Evolutionary conservation across 2,329 filamentous ascomycete species (phyloP).

Genomic region (Beauveria sp.): DNA sequence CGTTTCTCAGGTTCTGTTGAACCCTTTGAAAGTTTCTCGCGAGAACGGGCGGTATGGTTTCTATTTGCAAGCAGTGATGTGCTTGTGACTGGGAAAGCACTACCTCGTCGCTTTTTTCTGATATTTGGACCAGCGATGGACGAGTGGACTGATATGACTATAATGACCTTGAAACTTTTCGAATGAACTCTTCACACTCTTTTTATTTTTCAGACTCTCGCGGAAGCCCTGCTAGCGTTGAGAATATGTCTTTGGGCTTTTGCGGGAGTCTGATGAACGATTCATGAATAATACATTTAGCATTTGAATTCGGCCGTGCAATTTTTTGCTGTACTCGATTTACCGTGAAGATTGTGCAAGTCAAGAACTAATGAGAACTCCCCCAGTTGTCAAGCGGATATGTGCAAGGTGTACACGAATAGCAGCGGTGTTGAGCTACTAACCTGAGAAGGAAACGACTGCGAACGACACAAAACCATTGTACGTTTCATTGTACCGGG

Average conservation of each 20-base stretch:
- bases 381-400: not conserved
- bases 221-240: not conserved
- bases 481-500: too few species aligned
- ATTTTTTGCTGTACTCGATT: not conserved
- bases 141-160: conserved; percentile 9
- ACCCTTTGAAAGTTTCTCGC: not conserved
- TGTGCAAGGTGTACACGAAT: not conserved
- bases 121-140: conserved; percentile 6
- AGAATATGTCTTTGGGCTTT: not conserved
- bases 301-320: not conserved
- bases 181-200: not conserved
- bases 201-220: not conserved
- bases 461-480: too few species aligned
- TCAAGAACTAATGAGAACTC: not conserved
- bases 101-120: not conserved
- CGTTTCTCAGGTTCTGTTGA: not conserved
- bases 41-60: not conserved
- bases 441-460: too few species aligned
- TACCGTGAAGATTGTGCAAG: too few species aligned
- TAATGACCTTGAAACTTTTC: conserved; percentile 3
- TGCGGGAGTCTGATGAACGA: not conserved
- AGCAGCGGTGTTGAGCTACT: too few species aligned
- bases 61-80: not conserved
- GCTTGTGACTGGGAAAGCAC: not conserved
- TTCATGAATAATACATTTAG: conserved; percentile 6